Percentiles rank a stretch among this genome's conserved stretches.
Evolutionary conservation across 1,284 basidiomycete genomes (phyloP).

Genomic region (Leccinum griseonigrum): DNA sequence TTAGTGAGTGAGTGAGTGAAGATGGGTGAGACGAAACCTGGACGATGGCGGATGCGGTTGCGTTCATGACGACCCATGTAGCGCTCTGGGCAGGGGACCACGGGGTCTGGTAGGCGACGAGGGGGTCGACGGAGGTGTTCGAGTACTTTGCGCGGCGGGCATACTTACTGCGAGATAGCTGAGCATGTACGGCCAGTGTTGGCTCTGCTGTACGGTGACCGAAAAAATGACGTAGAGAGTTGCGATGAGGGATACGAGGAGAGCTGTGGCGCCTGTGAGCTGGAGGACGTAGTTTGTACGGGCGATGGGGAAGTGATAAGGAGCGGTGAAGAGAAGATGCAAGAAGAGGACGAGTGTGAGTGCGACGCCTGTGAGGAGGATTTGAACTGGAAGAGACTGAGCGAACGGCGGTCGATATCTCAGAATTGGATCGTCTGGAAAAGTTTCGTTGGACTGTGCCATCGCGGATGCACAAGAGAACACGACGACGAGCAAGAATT

Average conservation of each 20-base stretch:
- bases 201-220: conserved; percentile 59
- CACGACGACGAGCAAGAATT: background rate
- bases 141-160: conserved; percentile 41
- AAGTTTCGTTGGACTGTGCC: conserved; percentile 21
- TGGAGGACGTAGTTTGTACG: conserved; percentile 91
- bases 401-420: conserved; percentile 74
- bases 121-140: conserved; percentile 24
- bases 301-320: conserved; percentile 95
- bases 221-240: conserved; percentile 75
- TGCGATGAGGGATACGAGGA: conserved; percentile 77
- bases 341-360: conserved; percentile 86
- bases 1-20: background rate
- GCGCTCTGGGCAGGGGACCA: conserved; percentile 74
- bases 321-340: conserved; percentile 92
- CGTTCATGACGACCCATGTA: conserved; percentile 88
- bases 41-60: conserved; percentile 79
- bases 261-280: conserved; percentile 75
- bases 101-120: conserved; percentile 22
- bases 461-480: conserved; percentile 16
- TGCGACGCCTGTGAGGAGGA: conserved; percentile 85
- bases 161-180: conserved; percentile 86
- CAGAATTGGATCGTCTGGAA: conserved; percentile 67
- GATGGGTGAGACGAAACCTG: conserved; percentile 57
- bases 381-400: conserved; percentile 88
- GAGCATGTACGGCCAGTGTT: conserved; percentile 92